Conservation (phyloP, 2,329 filamentous ascomycete species). For the Thielaviopsis ethacetica region DNA sequence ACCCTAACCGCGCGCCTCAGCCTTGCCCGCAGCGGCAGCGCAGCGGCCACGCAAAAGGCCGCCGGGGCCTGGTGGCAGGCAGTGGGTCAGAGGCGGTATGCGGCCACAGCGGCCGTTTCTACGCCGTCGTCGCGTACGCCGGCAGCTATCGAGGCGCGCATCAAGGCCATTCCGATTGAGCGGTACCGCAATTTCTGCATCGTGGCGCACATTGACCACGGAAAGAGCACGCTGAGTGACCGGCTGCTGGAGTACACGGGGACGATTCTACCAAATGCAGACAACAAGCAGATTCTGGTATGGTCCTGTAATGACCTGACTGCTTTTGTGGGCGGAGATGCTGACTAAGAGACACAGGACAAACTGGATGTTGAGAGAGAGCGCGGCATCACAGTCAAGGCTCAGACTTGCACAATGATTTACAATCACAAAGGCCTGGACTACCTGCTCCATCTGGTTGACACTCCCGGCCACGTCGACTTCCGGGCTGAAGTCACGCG, state of each 20-base stretch:
- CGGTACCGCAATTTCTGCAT: conserved; percentile 94
- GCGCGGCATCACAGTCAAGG: conserved; percentile 94
- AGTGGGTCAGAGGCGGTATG: neutral
- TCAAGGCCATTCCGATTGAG: conserved; percentile 59
- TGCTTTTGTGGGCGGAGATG: neutral
- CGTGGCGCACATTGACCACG: conserved; percentile 96
- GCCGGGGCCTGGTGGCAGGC: conserved; percentile 1
- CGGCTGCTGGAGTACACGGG: conserved; percentile 85
- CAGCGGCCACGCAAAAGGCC: neutral
- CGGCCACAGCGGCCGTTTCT: conserved; percentile 5
- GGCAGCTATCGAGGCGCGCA: conserved; percentile 34
- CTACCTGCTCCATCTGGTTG: conserved; percentile 86
- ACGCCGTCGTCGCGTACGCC: conserved; percentile 10
- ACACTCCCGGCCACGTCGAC: conserved; percentile 95
- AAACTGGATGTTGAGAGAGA: conserved; percentile 94
- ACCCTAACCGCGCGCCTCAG: neutral
- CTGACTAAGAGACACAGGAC: conserved; percentile 30
- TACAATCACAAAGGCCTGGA: conserved; percentile 69
- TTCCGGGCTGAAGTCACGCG: conserved; percentile 92
- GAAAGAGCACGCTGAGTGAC: conserved; percentile 90
- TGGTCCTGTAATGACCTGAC: neutral
- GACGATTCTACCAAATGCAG: conserved; percentile 64
- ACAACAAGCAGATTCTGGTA: conserved; percentile 79
- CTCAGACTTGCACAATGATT: conserved; percentile 95
- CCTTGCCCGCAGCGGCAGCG: neutral